Conservation (phyloP, 129 eudicot species). For the Kitagawia praeruptora region DNA sequence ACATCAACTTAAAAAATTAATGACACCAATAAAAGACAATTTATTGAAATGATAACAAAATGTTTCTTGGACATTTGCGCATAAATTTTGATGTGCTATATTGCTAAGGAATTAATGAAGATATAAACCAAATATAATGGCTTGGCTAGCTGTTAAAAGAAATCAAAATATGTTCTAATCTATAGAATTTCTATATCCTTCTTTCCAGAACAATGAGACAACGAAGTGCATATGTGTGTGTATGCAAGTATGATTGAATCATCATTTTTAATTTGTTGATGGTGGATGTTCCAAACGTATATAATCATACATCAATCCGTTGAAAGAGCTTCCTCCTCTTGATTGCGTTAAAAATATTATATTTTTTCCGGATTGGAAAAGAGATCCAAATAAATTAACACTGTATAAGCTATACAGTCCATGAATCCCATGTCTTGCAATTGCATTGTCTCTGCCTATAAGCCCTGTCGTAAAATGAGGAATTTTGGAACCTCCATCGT, state of each 20-base stretch:
- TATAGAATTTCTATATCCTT: background rate
- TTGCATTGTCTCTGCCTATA: conserved; percentile 15
- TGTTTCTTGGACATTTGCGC: background rate
- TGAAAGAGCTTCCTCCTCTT: conserved; percentile 7
- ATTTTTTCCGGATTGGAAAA: conserved; percentile 3
- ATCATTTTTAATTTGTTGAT: background rate
- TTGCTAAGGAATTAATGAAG: background rate
- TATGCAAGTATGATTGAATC: background rate
- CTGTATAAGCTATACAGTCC: conserved; percentile 7
- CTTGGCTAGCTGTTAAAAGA: background rate
- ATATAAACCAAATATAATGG: background rate
- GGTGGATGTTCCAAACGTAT: conserved; percentile 18
- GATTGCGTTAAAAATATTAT: conserved; percentile 9
- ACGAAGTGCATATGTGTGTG: background rate
- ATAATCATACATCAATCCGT: conserved; percentile 15
- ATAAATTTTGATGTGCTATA: background rate
- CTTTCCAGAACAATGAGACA: background rate
- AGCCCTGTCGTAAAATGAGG: conserved; percentile 31
- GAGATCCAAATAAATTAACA: background rate
- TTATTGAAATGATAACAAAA: background rate
- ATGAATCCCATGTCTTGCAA: conserved; percentile 16
- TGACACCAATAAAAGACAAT: no score
- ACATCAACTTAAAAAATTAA: no score
- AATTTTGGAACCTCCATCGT: conserved; percentile 5
- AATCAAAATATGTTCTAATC: background rate